phyloP scores from a whole-genome alignment of 192 early-diverging fungal genomes.

The Rhizophagus prolifer region DNA sequence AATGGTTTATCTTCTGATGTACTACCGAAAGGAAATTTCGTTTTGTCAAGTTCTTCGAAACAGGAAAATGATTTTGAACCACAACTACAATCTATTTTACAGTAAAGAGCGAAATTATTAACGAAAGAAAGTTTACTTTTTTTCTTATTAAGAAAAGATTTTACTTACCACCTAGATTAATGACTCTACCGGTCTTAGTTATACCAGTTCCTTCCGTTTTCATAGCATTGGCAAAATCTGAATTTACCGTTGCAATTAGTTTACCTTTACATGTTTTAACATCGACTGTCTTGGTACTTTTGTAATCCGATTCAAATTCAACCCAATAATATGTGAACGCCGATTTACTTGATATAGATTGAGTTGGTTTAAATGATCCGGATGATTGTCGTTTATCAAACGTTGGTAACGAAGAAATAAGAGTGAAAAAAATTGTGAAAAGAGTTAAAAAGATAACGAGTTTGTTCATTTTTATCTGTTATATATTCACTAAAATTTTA shows the following conservation, averaged over 20 bases:
- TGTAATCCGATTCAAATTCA: background rate
- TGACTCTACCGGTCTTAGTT: background rate
- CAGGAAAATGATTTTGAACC: background rate
- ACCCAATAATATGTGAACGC: background rate
- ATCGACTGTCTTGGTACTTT: background rate
- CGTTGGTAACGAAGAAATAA: background rate
- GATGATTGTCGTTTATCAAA: background rate
- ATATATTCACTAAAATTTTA: background rate
- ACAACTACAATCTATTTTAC: background rate
- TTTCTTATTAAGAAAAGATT: background rate
- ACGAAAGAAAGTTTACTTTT: background rate
- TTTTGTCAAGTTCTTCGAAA: background rate
- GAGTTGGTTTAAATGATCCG: too few relatives aligned
- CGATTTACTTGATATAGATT: background rate
- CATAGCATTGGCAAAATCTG: background rate
- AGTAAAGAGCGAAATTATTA: background rate
- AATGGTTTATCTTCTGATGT: background rate
- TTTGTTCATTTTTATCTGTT: background rate
- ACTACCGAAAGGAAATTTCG: background rate
- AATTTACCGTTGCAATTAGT: background rate
- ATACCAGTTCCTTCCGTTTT: background rate
- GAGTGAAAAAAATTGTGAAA: background rate
- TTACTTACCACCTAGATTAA: background rate
- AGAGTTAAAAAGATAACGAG: background rate
- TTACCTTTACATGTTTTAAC: background rate